A percentile compares a stretch with the other conserved stretches of the same genome.
These are phyloP conservation scores for Eremochloa ophiuroides DNA, from an alignment of 176 grass and related monocot species.

Conservation along the genomic window DNA sequence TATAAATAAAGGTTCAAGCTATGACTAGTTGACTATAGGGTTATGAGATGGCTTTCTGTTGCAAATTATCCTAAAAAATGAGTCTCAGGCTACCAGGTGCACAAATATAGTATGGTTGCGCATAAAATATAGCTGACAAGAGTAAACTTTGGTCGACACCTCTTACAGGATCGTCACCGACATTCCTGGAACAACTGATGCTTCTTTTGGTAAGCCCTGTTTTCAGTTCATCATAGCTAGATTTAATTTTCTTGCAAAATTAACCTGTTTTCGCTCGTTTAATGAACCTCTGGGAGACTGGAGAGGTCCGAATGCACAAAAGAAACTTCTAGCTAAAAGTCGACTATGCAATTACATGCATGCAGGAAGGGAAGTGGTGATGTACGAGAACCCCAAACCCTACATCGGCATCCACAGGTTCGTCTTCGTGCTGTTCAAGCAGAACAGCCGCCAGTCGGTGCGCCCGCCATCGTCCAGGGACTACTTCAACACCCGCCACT, in stretches of 20 bases:
- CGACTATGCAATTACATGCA: not conserved
- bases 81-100: not conserved
- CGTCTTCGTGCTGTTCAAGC: conserved; percentile 58
- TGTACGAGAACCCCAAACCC: conserved; percentile 59
- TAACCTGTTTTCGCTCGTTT: not conserved
- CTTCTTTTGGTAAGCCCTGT: conserved; percentile 68
- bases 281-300: not conserved
- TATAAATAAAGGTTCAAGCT: not conserved
- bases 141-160: not conserved
- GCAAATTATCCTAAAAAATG: too few species aligned
- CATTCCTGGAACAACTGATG: conserved; percentile 89
- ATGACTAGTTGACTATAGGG: not conserved
- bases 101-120: not conserved
- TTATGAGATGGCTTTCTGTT: too few species aligned
- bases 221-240: not conserved
- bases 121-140: conserved; percentile 30
- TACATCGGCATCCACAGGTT: conserved; percentile 76
- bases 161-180: conserved; percentile 79
- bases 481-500: conserved; percentile 59
- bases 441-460: conserved; percentile 50
- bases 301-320: not conserved
- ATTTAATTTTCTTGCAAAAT: not conserved
- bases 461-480: conserved; percentile 37
- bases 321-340: not conserved
- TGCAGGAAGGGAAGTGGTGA: conserved; percentile 56